Evolutionary conservation across 2,329 filamentous ascomycete genomes (phyloP).

Genomic region (Talaromyces rugulosus): DNA sequence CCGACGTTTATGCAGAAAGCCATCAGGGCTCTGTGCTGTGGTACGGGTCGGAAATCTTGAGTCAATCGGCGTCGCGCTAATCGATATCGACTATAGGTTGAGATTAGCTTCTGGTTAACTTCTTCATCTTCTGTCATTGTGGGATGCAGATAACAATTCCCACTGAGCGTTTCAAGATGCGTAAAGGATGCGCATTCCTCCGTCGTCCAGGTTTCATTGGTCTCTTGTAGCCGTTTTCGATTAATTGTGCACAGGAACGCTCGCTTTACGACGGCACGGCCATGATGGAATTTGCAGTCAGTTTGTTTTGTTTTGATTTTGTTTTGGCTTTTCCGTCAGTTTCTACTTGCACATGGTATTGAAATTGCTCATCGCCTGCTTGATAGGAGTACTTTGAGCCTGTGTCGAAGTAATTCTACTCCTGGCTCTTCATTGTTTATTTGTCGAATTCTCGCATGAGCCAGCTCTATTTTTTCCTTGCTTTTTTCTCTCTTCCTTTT

Average conservation of each 20-base stretch:
- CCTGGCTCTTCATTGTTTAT: background rate
- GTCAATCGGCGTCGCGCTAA: slow-evolving; percentile 16
- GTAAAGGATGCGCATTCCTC: background rate
- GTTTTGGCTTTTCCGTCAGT: background rate
- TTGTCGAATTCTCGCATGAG: slow-evolving; percentile 3
- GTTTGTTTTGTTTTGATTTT: slow-evolving; percentile 9
- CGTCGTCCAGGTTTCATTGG: slow-evolving; percentile 9
- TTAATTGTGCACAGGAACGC: slow-evolving; percentile 12
- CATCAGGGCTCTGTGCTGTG: slow-evolving; percentile 89
- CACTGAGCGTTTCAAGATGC: background rate
- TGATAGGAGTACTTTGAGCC: background rate
- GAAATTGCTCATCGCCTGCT: background rate
- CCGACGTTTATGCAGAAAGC: slow-evolving; percentile 85
- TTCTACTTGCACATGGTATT: background rate
- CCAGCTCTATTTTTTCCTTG: background rate
- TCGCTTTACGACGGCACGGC: slow-evolving; percentile 17
- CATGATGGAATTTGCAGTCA: slow-evolving; percentile 14
- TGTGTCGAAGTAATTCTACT: background rate
- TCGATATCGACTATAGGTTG: slow-evolving; percentile 30
- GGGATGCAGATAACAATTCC: background rate
- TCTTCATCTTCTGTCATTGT: background rate
- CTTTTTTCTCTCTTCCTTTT: background rate
- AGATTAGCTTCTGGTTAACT: slow-evolving; percentile 15
- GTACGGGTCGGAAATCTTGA: slow-evolving; percentile 42
- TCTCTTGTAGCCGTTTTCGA: slow-evolving; percentile 9